Percentiles rank a stretch among this genome's conserved stretches.
These are phyloP conservation scores for Plasmodium inui DNA, from an alignment of 169 alveolate genomes.

Conservation along the genomic window DNA sequence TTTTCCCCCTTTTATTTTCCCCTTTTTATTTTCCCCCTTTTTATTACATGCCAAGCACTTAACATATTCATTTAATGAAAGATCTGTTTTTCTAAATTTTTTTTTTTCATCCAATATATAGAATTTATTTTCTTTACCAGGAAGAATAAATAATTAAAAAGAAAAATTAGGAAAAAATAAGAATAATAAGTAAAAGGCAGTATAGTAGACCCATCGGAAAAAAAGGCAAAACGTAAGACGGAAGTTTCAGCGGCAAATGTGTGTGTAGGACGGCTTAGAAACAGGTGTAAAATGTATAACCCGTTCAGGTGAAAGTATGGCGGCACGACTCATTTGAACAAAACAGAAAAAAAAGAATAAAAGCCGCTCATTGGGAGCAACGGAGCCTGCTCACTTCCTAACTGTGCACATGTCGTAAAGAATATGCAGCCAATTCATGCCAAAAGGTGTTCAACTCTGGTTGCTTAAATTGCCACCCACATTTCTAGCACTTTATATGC, in stretches of 20 bases:
- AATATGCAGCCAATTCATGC: background rate
- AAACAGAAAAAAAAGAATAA: background rate
- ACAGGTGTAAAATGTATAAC: background rate
- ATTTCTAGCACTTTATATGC: background rate
- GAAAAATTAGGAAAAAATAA: conserved; percentile 15
- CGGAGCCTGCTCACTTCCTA: background rate
- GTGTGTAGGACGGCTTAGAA: background rate
- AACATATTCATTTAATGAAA: conserved; percentile 46
- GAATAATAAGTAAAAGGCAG: background rate
- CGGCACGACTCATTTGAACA: background rate
- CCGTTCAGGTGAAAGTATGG: background rate
- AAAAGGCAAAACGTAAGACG: background rate
- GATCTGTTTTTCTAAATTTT: conserved; percentile 36
- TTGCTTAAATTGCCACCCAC: background rate
- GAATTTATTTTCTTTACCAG: conserved; percentile 33
- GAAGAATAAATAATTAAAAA: conserved; percentile 59
- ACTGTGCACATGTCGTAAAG: background rate
- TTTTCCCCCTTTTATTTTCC: background rate
- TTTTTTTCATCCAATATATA: conserved; percentile 9
- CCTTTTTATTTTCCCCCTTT: background rate
- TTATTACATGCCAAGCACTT: conserved; percentile 27
- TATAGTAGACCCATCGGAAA: background rate
- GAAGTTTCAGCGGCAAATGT: background rate
- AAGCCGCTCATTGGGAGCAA: background rate
- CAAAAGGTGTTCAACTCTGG: background rate